A percentile compares a stretch with the other conserved stretches of the same genome.
These are phyloP conservation scores for Mortierella sp. DNA, from an alignment of 371 early-diverging fungal genomes.

Conservation along the genomic window DNA sequence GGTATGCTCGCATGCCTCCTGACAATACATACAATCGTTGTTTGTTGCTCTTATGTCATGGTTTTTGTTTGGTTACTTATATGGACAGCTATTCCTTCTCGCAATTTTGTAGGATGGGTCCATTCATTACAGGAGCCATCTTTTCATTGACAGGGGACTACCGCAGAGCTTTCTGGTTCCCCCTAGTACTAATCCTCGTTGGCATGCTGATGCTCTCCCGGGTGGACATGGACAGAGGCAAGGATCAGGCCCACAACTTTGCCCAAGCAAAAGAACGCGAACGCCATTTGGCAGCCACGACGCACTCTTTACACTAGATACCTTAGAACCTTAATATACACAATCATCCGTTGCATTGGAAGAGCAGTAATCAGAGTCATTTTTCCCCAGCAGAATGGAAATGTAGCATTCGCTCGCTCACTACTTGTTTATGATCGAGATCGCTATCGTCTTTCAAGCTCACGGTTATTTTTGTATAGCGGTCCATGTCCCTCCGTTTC, in stretches of 20 bases:
- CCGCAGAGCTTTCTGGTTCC: conserved; percentile 59
- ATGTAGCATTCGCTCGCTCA: too few species aligned
- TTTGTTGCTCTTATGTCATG: too few species aligned
- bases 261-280: not conserved
- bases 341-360: not conserved
- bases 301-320: not conserved
- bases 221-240: conserved; percentile 64
- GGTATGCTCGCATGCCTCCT: not conserved
- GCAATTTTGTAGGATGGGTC: conserved; percentile 59
- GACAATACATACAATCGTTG: too few species aligned
- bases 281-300: not conserved
- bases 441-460: too few species aligned
- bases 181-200: conserved; percentile 37
- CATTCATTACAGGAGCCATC: conserved; percentile 67
- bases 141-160: conserved; percentile 45
- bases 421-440: too few species aligned
- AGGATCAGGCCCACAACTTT: conserved; percentile 57
- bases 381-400: too few species aligned
- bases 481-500: not conserved
- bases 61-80: not conserved
- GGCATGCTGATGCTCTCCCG: conserved; percentile 45
- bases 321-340: not conserved
- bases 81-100: not conserved
- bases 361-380: not conserved
- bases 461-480: not conserved